These are phyloP conservation scores for Oehlia diaphana DNA, from an alignment of 192 early-diverging fungal genomes.

Conservation along the genomic window DNA sequence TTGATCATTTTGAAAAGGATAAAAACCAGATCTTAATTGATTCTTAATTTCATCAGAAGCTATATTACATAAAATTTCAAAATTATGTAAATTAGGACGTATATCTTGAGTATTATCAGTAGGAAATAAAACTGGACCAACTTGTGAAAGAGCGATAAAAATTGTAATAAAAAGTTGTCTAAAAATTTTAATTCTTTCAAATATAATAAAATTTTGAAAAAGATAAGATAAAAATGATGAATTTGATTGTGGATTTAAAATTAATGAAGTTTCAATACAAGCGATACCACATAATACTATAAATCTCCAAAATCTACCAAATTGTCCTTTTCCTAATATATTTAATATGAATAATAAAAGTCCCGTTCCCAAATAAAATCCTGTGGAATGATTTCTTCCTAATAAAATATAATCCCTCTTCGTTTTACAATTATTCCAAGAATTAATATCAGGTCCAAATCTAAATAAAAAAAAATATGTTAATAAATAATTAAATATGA, in stretches of 20 bases:
- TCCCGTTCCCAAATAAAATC: slow-evolving; percentile 45
- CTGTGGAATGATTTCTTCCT: slow-evolving; percentile 29
- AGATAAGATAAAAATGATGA: slow-evolving; percentile 33
- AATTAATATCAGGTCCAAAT: slow-evolving; percentile 38
- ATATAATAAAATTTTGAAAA: slow-evolving; percentile 36
- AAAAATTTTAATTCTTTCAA: slow-evolving; percentile 45
- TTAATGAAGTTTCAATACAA: slow-evolving; percentile 44
- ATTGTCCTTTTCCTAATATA: slow-evolving; percentile 49
- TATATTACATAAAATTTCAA: slow-evolving; percentile 41
- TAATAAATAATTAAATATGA: neutral
- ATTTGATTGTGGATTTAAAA: slow-evolving; percentile 32
- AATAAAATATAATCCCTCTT: slow-evolving; percentile 32
- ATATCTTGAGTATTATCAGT: slow-evolving; percentile 35
- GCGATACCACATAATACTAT: slow-evolving; percentile 46
- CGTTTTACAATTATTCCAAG: slow-evolving; percentile 37
- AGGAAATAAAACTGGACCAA: slow-evolving; percentile 48
- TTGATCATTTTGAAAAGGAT: slow-evolving; percentile 40
- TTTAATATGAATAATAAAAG: slow-evolving; percentile 42
- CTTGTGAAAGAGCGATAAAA: slow-evolving; percentile 47
- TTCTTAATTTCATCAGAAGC: slow-evolving; percentile 39
- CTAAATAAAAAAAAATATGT: slow-evolving; percentile 4
- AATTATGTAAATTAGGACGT: slow-evolving; percentile 23
- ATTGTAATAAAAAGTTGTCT: slow-evolving; percentile 47
- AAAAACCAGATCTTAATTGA: slow-evolving; percentile 37
- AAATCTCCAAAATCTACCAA: slow-evolving; percentile 50